Conservation (phyloP, 2,329 filamentous ascomycete species). For the Pseudogymnoascus sp. region DNA sequence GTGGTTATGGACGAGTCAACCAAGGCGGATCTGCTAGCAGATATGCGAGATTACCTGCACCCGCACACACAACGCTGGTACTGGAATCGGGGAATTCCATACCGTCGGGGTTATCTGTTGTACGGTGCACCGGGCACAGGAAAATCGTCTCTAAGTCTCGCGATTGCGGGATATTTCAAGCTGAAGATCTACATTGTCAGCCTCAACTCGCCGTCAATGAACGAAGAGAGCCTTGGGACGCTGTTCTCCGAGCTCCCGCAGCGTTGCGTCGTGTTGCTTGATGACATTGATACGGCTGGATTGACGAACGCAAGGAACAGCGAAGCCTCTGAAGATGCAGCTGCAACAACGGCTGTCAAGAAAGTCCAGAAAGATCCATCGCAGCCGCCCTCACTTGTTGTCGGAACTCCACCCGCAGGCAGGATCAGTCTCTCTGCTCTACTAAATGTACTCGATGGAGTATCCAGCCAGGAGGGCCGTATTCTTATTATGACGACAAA, state of each 20-base stretch:
- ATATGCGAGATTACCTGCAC: conserved; percentile 55
- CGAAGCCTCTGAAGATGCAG: conserved; percentile 13
- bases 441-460: conserved; percentile 61
- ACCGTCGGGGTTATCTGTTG: conserved; percentile 74
- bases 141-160: conserved; percentile 64
- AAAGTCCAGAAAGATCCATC: conserved; percentile 20
- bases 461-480: conserved; percentile 57
- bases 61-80: conserved; percentile 68
- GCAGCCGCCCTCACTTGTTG: conserved; percentile 7
- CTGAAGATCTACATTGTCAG: conserved; percentile 66
- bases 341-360: conserved; percentile 10
- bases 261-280: conserved; percentile 64
- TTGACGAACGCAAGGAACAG: conserved; percentile 51
- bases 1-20: conserved; percentile 54
- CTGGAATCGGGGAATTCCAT: conserved; percentile 73
- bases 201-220: conserved; percentile 52
- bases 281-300: conserved; percentile 68
- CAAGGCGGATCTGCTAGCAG: conserved; percentile 51
- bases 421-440: conserved; percentile 52
- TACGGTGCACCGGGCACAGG: conserved; percentile 74
- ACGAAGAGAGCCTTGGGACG: conserved; percentile 54
- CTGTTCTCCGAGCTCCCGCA: conserved; percentile 61
- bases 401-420: not conserved
- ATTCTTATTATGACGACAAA: conserved; percentile 68
- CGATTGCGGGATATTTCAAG: conserved; percentile 60